These are phyloP conservation scores for Agrocybe pediades DNA, from an alignment of 768 basidiomycete genomes.

Conservation along the genomic window DNA sequence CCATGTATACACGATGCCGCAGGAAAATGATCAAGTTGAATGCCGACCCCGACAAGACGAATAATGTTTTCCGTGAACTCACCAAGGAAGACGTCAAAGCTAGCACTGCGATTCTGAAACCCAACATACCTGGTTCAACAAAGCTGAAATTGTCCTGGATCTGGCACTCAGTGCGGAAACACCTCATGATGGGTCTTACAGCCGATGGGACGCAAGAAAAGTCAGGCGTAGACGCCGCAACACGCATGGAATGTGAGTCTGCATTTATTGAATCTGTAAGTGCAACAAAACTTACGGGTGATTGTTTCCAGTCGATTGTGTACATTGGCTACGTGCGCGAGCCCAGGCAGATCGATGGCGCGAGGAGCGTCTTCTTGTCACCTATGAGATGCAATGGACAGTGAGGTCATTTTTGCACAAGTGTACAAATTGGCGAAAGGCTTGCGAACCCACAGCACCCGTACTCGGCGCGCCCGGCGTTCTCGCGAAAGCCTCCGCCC, in stretches of 20 bases:
- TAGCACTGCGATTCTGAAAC: conserved; percentile 2
- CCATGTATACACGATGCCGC: background rate
- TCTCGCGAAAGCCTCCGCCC: too few relatives aligned
- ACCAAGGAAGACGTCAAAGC: background rate
- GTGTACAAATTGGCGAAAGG: background rate
- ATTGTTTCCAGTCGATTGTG: background rate
- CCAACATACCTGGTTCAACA: background rate
- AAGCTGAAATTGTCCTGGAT: background rate
- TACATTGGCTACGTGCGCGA: background rate
- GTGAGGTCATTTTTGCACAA: background rate
- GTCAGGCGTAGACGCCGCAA: background rate
- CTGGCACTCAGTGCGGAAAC: background rate
- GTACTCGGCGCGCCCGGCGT: background rate
- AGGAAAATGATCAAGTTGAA: background rate
- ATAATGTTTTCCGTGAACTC: background rate
- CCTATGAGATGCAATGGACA: conserved; percentile 9
- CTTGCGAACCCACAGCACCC: too few relatives aligned
- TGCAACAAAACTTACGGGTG: background rate
- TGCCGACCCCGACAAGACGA: background rate
- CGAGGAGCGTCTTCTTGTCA: background rate
- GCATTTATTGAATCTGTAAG: background rate
- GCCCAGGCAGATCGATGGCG: conserved; percentile 2
- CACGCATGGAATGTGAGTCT: conserved; percentile 2
- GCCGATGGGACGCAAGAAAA: background rate
- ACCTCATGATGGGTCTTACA: background rate